Percentiles rank a stretch among this genome's conserved stretches.
phyloP scores from a whole-genome alignment of 805 yeast genomes.

The Candida dajiaensis region DNA sequence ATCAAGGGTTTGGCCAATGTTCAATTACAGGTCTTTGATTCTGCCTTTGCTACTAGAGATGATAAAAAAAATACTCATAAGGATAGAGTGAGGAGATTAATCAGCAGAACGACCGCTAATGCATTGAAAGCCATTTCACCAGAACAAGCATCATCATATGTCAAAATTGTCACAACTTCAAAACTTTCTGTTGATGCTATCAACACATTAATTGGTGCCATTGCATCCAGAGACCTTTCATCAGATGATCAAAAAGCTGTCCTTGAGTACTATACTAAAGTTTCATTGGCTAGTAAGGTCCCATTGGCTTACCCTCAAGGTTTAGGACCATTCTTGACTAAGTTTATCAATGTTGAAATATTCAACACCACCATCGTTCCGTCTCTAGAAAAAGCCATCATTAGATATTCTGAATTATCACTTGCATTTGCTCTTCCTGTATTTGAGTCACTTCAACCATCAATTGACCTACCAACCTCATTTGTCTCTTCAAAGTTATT shows the following conservation, averaged over 20 bases:
- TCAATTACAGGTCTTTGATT: conserved; percentile 26
- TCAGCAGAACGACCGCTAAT: conserved; percentile 25
- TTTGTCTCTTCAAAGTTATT: conserved; percentile 43
- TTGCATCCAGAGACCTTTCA: conserved; percentile 25
- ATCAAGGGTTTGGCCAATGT: conserved; percentile 29
- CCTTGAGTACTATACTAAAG: conserved; percentile 28
- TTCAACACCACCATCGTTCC: conserved; percentile 44
- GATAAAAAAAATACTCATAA: conserved; percentile 33
- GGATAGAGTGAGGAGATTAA: conserved; percentile 31
- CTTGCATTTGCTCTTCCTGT: conserved; percentile 53
- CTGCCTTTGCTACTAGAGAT: conserved; percentile 12
- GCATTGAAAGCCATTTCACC: conserved; percentile 20
- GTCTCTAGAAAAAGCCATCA: conserved; percentile 61
- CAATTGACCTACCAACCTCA: conserved; percentile 37
- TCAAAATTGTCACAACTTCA: conserved; percentile 12
- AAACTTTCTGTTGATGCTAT: conserved; percentile 30
- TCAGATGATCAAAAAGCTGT: conserved; percentile 19
- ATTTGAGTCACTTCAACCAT: conserved; percentile 26
- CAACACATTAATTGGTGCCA: conserved; percentile 30
- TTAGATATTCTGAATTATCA: conserved; percentile 73
- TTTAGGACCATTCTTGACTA: conserved; percentile 40
- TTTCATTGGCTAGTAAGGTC: conserved; percentile 40
- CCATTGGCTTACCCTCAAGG: conserved; percentile 33
- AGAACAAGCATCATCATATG: conserved; percentile 11
- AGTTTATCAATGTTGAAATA: conserved; percentile 33